Conservation (phyloP, 495 filamentous ascomycete genomes). For the Neurospora sp. region DNA sequence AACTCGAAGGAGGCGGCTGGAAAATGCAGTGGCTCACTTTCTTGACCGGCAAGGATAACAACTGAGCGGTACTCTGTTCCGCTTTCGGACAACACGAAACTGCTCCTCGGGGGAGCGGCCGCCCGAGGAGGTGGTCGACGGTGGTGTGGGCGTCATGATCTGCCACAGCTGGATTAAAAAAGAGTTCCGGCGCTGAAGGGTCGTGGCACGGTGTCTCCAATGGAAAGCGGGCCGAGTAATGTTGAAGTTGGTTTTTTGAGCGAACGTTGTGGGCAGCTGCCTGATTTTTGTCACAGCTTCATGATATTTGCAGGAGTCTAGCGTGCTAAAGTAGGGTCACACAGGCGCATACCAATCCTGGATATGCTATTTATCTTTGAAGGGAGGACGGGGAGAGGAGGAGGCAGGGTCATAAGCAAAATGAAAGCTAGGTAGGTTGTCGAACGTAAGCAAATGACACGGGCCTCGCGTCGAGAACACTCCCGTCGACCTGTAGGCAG, state of each 20-base stretch:
- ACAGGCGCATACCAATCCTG: background rate
- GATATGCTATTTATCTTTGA: background rate
- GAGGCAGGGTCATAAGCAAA: background rate
- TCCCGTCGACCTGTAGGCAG: background rate
- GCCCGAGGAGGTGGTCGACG: conserved; percentile 70
- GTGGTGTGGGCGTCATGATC: conserved; percentile 78
- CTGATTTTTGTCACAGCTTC: background rate
- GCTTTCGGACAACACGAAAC: conserved; percentile 83
- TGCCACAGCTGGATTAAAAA: background rate
- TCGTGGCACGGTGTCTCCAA: background rate
- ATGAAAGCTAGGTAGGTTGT: background rate
- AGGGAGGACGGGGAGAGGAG: background rate
- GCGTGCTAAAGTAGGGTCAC: background rate
- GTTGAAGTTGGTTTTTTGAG: background rate
- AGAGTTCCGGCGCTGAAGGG: background rate
- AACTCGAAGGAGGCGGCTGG: conserved; percentile 4
- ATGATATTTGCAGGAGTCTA: background rate
- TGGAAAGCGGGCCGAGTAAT: background rate
- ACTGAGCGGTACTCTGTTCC: conserved; percentile 89
- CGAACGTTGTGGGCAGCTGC: background rate
- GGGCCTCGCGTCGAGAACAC: background rate
- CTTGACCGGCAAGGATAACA: conserved; percentile 88
- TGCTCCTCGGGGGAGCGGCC: conserved; percentile 76
- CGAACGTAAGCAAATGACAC: background rate
- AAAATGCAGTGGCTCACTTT: conserved; percentile 57